A percentile compares a stretch with the other conserved stretches of the same genome.
Conservation (phyloP, 306 rosid genomes). For the Pyrus communis region DNA sequence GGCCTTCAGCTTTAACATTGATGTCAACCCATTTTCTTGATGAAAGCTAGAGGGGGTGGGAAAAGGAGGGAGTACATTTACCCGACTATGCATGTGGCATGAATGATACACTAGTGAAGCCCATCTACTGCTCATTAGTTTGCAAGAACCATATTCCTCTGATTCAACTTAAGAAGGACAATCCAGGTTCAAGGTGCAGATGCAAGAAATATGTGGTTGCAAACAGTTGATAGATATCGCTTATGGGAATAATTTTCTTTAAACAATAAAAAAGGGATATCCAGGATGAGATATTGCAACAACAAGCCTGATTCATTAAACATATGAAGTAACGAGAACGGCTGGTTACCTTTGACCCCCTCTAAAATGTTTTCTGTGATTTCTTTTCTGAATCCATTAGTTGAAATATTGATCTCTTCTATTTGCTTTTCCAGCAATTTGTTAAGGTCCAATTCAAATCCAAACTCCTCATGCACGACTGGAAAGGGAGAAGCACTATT, state of each 20-base stretch:
- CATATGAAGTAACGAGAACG: neutral
- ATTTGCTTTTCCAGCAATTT: slow-evolving; percentile 10
- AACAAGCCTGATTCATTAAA: neutral
- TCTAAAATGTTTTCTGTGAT: neutral
- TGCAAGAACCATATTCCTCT: neutral
- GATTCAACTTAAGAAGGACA: neutral
- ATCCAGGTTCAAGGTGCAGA: neutral
- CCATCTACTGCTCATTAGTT: neutral
- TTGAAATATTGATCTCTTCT: slow-evolving; percentile 11
- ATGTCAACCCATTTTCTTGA: neutral
- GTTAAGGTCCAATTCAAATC: slow-evolving; percentile 10
- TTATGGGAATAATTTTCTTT: neutral
- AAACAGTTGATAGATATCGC: neutral
- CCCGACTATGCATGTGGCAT: neutral
- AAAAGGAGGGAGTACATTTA: neutral
- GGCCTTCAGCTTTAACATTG: neutral
- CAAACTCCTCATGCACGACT: neutral
- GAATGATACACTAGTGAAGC: neutral
- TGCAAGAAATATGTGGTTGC: neutral
- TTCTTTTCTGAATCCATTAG: neutral
- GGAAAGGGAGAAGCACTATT: neutral
- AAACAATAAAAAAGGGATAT: neutral
- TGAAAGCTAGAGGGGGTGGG: neutral
- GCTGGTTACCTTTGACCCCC: slow-evolving; percentile 8
- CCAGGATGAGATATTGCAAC: neutral